phyloP scores from a whole-genome alignment of 306 rosid genomes.

The Vicia sativa region DNA sequence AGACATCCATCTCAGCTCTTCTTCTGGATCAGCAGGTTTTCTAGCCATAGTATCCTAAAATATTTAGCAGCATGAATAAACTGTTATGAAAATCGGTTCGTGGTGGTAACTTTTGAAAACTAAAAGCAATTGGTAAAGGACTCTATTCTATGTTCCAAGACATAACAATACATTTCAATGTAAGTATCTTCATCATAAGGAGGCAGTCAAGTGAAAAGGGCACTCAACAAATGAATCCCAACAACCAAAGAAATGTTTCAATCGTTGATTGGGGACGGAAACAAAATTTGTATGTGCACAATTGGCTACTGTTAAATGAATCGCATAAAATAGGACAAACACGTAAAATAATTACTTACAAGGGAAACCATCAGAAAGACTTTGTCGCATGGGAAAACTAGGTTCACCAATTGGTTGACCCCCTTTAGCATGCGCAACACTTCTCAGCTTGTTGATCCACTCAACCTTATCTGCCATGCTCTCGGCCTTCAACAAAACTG shows the following conservation, averaged over 20 bases:
- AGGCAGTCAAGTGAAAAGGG: background rate
- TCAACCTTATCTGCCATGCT: slow-evolving; percentile 58
- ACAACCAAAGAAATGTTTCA: slow-evolving; percentile 9
- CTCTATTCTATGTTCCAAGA: slow-evolving; percentile 7
- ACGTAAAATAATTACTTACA: slow-evolving; percentile 40
- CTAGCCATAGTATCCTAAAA: slow-evolving; percentile 60
- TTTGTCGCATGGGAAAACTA: slow-evolving; percentile 53
- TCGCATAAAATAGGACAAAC: slow-evolving; percentile 14
- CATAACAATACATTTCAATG: background rate
- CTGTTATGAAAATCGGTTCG: slow-evolving; percentile 19
- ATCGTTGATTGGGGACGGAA: slow-evolving; percentile 12
- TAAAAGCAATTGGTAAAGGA: slow-evolving; percentile 14
- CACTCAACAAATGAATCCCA: slow-evolving; percentile 20
- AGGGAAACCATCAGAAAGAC: slow-evolving; percentile 68
- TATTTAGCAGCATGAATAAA: slow-evolving; percentile 27
- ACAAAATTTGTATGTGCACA: background rate
- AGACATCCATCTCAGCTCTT: slow-evolving; percentile 71
- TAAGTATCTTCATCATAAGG: slow-evolving; percentile 4
- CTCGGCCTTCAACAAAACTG: slow-evolving; percentile 63
- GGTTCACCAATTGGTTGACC: slow-evolving; percentile 51
- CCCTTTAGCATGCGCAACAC: slow-evolving; percentile 51
- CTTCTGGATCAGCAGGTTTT: slow-evolving; percentile 70
- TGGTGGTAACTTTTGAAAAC: slow-evolving; percentile 18
- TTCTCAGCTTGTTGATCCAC: slow-evolving; percentile 58
- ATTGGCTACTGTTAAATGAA: slow-evolving; percentile 31